Conservation (phyloP, 2,329 filamentous ascomycete species). For the Phoma herbarum region DNA sequence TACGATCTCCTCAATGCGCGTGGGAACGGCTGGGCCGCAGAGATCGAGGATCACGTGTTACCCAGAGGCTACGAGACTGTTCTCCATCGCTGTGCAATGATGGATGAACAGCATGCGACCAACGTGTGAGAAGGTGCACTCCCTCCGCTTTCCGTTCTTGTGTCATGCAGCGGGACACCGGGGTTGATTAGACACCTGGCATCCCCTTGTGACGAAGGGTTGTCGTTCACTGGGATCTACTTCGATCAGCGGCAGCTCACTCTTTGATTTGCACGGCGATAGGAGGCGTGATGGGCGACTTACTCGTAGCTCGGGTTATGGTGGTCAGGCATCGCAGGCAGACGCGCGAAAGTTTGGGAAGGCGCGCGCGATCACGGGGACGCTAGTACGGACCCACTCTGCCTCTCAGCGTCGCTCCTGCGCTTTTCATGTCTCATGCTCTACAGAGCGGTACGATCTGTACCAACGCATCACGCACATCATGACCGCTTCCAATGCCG, state of each 20-base stretch:
- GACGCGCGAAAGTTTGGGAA: constrained; percentile 19
- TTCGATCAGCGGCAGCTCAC: constrained; percentile 11
- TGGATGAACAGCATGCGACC: constrained; percentile 25
- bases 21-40: constrained; percentile 33
- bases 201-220: constrained; percentile 36
- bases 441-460: neutral
- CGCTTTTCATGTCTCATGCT: neutral
- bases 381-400: neutral
- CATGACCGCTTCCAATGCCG: constrained; percentile 31
- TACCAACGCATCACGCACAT: constrained; percentile 34
- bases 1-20: constrained; percentile 46
- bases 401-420: neutral
- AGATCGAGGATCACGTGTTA: constrained; percentile 7
- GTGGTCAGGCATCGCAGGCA: constrained; percentile 17
- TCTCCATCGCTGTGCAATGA: constrained; percentile 31
- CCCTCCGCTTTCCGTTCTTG: constrained; percentile 49
- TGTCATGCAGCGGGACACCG: constrained; percentile 36
- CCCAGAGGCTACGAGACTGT: constrained; percentile 31
- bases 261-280: neutral
- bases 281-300: constrained; percentile 18
- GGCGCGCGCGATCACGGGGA: constrained; percentile 31
- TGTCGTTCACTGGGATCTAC: constrained; percentile 44
- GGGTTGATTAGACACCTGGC: constrained; percentile 35
- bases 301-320: constrained; percentile 42
- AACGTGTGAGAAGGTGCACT: constrained; percentile 40